Base-by-base conservation (phyloP, 1,139 yeast species). In the Arxiozyma slooffiae region DNA sequence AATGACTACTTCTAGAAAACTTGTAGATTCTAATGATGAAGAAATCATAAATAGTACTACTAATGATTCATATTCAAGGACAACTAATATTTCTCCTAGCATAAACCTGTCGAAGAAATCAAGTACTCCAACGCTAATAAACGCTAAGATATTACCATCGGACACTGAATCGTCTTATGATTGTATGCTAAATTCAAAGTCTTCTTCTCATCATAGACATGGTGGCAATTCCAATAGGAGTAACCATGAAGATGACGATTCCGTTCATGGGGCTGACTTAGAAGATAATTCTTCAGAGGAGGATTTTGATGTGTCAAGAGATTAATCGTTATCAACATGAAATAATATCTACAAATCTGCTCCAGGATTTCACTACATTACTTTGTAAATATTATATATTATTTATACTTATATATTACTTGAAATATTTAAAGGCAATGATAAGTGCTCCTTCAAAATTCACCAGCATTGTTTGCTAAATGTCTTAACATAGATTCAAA, bases 91-190 rank as follows among this genome's bases (percentile, higher is more conserved):
- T 7, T 20, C 20, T 18, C 45, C 45, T 6, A 20, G 17, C 7
- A 20, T 42, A 26, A 34, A 42, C 22, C 23, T 30, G n/a, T 34
- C 36, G 14, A 18, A 30, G 3, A 34, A 34, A 7, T 16, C 38
- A 11, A 42, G 38, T 16, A 30, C 38, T 21, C 26, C 34, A 42
- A 34, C 38, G 2, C 36, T 26, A 18, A 20, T 22, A 16, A 20
- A 26, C 6, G 20, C 45, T 2, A 42, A 42, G 9, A 16, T 42
- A 14, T 20, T 42, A 23, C 36, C 45, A 14, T 38, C 45, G 21
- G 61, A 55, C 4, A 60, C 62, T 48, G 56, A 54, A 18, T 58
- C 64, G 64, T 55, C 64, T 2, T 16, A 30, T 30, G 57, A 48
- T 7, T 56, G 51, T n/a, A 44, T 39, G 16, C 38, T 51, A 26